Base-by-base conservation (phyloP, 148 eudicot species). In the Beta vulgaris region DNA sequence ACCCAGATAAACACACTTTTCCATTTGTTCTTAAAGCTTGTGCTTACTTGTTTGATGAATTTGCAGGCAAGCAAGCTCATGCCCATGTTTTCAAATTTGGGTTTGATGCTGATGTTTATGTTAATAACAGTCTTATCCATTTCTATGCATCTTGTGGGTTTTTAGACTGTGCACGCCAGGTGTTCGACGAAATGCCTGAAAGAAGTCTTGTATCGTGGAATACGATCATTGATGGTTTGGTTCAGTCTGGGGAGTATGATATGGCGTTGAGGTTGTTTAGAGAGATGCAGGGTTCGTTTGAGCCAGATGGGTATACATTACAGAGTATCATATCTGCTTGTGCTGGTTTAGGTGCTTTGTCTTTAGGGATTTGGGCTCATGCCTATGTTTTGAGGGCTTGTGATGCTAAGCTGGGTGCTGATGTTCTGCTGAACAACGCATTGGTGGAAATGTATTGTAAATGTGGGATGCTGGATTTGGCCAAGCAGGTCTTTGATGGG, bases 391-490 rank as follows among this genome's bases (percentile, higher is more conserved):
- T 83, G 72, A 84, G 82, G 72, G 78, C 25, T 29, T 80, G 84
- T 55, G 80, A 74, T 68, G 46, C 49, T 70, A 54, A 73, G 32
- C 6, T 73, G 15, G 76, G 73, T 76, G 29, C 21, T 61, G 80
- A 80, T 83, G 78, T 88, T 28, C 40, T 90, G 68, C n/a, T 92
- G 74, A 84, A 78, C 29, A 88, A 85, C 64, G 81, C 87, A 21
- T 46, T 92, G 75, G 76, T 92, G 55, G 92, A 90, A 25, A 90
- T 90, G 93, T 92, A 89, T 62, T 85, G 87, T 79, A 90, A 92
- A 79, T 90, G 91, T 69, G 93, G 96, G 72, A 79, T 82, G 63
- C 43, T 87, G 76, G 86, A 82, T 3, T 83, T 86, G 78, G 92
- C 86, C 58, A 34, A 71, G 15, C 90, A 86, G 61, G 90, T 90